Conservation (phyloP, 2,329 filamentous ascomycete genomes). For the Microdochium trichocladiopsis region DNA sequence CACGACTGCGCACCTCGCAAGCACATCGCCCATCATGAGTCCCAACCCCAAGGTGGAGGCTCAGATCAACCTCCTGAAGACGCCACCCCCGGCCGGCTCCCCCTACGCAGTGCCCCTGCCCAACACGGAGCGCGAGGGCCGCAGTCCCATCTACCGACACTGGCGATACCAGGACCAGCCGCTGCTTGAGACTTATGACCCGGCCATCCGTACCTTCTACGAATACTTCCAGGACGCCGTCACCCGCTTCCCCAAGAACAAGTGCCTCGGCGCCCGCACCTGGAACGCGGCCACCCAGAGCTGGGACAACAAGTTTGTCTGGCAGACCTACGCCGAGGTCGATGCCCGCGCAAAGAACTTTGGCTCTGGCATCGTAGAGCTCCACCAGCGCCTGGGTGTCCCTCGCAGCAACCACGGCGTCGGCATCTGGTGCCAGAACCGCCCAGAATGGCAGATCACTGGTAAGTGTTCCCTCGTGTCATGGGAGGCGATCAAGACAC, state of each 20-base stretch:
- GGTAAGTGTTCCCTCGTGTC: constrained; percentile 33
- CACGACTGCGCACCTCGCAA: neutral
- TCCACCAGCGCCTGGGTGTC: constrained; percentile 69
- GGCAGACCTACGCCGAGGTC: constrained; percentile 78
- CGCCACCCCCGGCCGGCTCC: constrained; percentile 62
- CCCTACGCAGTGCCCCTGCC: constrained; percentile 76
- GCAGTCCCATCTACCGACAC: constrained; percentile 75
- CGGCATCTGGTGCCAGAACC: constrained; percentile 81
- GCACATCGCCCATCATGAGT: constrained; percentile 17
- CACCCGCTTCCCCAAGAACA: constrained; percentile 55
- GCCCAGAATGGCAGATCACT: constrained; percentile 82
- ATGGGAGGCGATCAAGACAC: too few species aligned
- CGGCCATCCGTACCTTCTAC: constrained; percentile 64
- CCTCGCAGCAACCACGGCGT: constrained; percentile 62
- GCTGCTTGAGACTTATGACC: constrained; percentile 66
- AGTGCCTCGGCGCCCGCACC: constrained; percentile 72
- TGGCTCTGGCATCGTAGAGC: constrained; percentile 75
- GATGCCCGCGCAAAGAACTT: constrained; percentile 74
- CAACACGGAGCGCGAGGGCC: constrained; percentile 64
- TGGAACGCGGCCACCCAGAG: constrained; percentile 70
- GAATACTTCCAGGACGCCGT: constrained; percentile 71
- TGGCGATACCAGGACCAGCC: constrained; percentile 68
- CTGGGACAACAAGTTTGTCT: constrained; percentile 69
- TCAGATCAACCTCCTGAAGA: constrained; percentile 44
- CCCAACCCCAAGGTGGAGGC: constrained; percentile 26